phyloP scores from a whole-genome alignment of 2,329 filamentous ascomycete genomes.

The Zasmidium angulare region DNA sequence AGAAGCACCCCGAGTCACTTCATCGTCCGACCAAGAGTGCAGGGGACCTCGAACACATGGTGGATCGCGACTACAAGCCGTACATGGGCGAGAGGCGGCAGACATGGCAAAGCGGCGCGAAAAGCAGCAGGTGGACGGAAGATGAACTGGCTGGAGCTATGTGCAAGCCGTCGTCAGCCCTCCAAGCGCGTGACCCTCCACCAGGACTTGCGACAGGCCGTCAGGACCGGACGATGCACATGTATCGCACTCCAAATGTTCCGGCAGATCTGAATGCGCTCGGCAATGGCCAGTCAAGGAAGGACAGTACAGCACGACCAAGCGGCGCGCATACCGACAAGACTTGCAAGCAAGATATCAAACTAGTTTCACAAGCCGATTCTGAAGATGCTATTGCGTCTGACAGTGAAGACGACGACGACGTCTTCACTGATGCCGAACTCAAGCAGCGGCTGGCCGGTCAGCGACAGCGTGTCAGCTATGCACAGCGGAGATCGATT shows the following conservation, averaged over 20 bases:
- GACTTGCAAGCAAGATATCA: neutral
- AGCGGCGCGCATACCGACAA: neutral
- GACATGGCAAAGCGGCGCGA: constrained; percentile 5
- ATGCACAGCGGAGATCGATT: constrained; percentile 16
- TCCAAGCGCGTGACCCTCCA: too few species aligned
- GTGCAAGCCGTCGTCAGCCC: neutral
- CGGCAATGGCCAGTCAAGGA: neutral
- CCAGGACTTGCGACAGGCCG: too few species aligned
- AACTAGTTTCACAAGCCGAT: constrained; percentile 3
- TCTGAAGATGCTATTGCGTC: constrained; percentile 12
- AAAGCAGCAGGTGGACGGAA: constrained; percentile 9
- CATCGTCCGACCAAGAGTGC: constrained; percentile 4
- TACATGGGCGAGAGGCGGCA: constrained; percentile 6
- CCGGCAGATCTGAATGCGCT: neutral
- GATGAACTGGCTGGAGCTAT: constrained; percentile 11
- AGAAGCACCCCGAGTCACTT: constrained; percentile 13
- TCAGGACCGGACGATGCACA: too few species aligned
- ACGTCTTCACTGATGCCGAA: constrained; percentile 3
- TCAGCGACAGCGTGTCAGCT: constrained; percentile 11
- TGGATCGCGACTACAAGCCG: neutral
- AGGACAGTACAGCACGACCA: neutral
- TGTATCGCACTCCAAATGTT: neutral
- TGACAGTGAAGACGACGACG: constrained; percentile 22
- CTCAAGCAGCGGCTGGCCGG: neutral
- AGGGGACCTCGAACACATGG: neutral